Evolutionary conservation across 202 grass and related monocot genomes (phyloP).

Genomic region (Digitaria exilis): DNA sequence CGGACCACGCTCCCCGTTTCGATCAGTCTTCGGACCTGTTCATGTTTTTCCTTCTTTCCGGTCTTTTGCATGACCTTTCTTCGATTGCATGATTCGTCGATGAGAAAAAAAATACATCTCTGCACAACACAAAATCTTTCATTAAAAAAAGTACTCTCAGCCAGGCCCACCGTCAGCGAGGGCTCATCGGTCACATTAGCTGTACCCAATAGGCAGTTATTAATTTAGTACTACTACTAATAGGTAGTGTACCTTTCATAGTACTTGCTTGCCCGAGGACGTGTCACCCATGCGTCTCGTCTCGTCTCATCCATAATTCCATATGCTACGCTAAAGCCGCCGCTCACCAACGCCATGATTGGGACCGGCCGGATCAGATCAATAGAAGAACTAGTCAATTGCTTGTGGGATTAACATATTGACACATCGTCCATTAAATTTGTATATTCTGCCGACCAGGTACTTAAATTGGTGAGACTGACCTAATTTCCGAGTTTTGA

Average conservation of each 20-base stretch:
- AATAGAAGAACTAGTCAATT: background rate
- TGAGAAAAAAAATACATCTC: background rate
- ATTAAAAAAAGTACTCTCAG: too few species aligned
- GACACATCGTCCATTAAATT: background rate
- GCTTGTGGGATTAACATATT: too few species aligned
- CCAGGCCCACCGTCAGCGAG: background rate
- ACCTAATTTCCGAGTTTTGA: background rate
- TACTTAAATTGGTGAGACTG: background rate
- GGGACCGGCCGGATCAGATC: background rate
- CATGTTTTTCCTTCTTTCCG: background rate
- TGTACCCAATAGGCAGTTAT: background rate
- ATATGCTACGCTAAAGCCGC: background rate
- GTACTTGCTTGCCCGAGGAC: conserved; percentile 2
- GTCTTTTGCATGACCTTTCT: background rate
- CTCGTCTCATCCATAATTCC: background rate
- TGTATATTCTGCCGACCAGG: background rate
- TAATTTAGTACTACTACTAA: background rate
- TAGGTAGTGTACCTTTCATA: background rate
- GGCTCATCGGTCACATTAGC: background rate
- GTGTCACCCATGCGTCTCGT: background rate
- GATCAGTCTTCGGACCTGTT: background rate
- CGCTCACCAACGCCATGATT: conserved; percentile 2
- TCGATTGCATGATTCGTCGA: too few species aligned
- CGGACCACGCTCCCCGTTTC: background rate
- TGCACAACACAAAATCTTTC: too few species aligned